Evolutionary conservation across 345 rosid species (phyloP).

Genomic region (Gossypium ekmanianum): DNA sequence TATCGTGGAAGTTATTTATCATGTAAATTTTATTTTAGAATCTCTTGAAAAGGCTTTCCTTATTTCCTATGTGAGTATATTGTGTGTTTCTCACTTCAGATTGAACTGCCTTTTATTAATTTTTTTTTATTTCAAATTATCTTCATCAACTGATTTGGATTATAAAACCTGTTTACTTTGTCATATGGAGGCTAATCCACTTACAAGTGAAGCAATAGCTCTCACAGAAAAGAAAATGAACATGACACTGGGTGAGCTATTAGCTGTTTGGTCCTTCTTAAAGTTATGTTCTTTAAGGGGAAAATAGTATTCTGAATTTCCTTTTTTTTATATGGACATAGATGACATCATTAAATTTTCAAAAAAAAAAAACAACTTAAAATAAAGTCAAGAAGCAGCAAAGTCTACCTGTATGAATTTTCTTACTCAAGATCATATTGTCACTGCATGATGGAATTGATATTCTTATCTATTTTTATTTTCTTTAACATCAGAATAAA

Average conservation of each 20-base stretch:
- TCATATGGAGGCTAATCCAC: slow-evolving; percentile 66
- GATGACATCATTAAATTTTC: slow-evolving; percentile 89
- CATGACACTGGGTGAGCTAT: slow-evolving; percentile 69
- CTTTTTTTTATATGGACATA: slow-evolving; percentile 12
- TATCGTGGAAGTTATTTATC: background rate
- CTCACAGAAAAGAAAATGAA: slow-evolving; percentile 84
- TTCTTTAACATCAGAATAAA: slow-evolving; percentile 51
- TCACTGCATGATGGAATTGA: background rate
- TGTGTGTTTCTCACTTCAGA: background rate
- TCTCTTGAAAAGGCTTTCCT: too few species aligned
- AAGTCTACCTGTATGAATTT: slow-evolving; percentile 43
- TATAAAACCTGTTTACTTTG: background rate
- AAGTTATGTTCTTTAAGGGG: background rate
- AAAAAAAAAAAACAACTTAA: slow-evolving; percentile 34
- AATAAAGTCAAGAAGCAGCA: slow-evolving; percentile 46
- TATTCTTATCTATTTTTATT: background rate
- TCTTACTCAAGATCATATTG: background rate
- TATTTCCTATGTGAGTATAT: background rate
- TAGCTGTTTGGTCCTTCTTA: background rate
- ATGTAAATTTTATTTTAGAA: too few species aligned
- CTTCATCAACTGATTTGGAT: background rate
- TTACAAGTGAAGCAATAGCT: slow-evolving; percentile 70
- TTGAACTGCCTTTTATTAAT: background rate
- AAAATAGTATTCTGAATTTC: background rate
- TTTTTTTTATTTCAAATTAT: background rate